Evolutionary conservation across 768 basidiomycete genomes (phyloP), one percentile per base, ranked within the genome.

Genomic region (Phylloporus sp.): DNA sequence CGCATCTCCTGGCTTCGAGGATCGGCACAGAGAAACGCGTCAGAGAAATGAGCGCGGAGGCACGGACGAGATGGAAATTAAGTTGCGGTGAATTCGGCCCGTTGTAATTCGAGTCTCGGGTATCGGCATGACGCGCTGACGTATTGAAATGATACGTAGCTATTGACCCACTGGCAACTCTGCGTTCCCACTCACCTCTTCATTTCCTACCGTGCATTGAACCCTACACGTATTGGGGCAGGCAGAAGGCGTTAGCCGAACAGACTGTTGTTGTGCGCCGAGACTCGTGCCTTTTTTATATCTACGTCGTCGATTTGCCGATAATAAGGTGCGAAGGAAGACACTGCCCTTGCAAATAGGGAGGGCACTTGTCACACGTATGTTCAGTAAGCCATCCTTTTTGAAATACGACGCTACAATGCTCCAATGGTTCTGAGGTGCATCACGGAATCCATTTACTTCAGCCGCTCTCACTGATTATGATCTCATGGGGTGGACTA

Each of bases 201-300:
- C 48, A 43, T 52, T 44, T 41, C 38, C 37, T 31, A 18, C 18
- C 41, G 24, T 38, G 27, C 32, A 46, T 14, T 42, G 29, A 46
- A 51, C 59, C 59, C 55, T 55, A 46, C 43, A 42, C 20, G 41
- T 29, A 45, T 42, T n/a, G n/a, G n/a, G n/a, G n/a, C n/a, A n/a
- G n/a, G n/a, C n/a, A n/a, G n/a, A n/a, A n/a, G n/a, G n/a, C n/a
- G 6, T 26, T 46, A 57, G 38, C 41, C 50, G 41, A 50, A 27
- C 15, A 35, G 31, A 34, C 35, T 8, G 15, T 15, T 37, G 14
- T 15, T 36, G 18, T 36, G 21, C 45, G 28, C 42, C 47, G 45
- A 28, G 45, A 49, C 32, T 54, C 52, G 36, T 15, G 38, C 38
- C 43, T 17, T 26, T 21, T 32, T 46, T 34, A 28, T 24, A 46